Evolutionary conservation across 352 stramenopile species (phyloP), one percentile per base, ranked within the genome.

Genomic region (Peronospora farinosa): DNA sequence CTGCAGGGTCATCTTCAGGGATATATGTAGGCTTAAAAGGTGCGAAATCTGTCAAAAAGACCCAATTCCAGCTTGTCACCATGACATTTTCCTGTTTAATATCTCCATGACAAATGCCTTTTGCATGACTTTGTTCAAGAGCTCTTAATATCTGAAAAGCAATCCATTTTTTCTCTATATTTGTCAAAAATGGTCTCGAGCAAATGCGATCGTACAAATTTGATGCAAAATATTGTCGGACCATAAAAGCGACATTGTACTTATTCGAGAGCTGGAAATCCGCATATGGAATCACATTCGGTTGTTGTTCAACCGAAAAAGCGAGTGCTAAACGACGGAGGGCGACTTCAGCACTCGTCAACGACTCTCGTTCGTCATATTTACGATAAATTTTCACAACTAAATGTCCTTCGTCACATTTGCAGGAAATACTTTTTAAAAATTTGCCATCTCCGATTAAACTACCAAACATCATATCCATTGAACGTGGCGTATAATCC

Each of bases 61-160:
- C 82, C 92, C 94, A 99, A 51, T 97, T 97, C 85, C 92, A 98
- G 51, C 80, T 97, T 8, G 96, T 98, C n/a, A 99, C 76, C 61
- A 98, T 95, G 59, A 99, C 84, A 74, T 99, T 99, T 64, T 98
- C 95, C 45, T 95, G 89, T 51, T 98, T 99, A 43, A 99, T 90
- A 62, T 98, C 96, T 40, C 96, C 96, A 63, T 99, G 97, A 49
- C 87, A 95, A 25, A 98, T 87, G 1, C 84, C 87, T 19, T 86
- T 92, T 12, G 74, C 67, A 60, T 99, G 95, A 39, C 92, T 89
- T 57, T 97, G 86, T 51, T 97, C 86, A 8, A 98, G 64, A 13
- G 95, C 95, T 40, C 84, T 69, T 2, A 99, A 60, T 44, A 99
- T 78, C 67, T 99, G 96, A 69, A 97, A 98, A 5, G 89, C 78